Base-by-base conservation (phyloP, 1,139 yeast species). In the Lodderomyces jiufengensis region DNA sequence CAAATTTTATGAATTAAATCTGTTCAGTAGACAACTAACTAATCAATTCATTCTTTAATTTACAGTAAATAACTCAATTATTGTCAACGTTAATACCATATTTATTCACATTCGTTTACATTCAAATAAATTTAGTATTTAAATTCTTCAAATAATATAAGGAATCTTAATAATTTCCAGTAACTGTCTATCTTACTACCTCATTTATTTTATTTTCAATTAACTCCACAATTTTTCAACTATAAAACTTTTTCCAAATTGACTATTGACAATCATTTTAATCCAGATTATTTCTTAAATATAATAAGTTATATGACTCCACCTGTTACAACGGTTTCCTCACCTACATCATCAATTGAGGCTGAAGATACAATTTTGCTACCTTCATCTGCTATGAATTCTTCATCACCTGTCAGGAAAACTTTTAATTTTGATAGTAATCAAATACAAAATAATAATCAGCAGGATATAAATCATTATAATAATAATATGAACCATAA, bases 331-430 rank as follows among this genome's bases (percentile, higher is more conserved):
- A 18, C 39, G 2, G 26, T 39, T 18, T 14, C 41, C 10, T 39
- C 41, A 20, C 33, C 39, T 13, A 31, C 42, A 13, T 32, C 41
- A 9, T 41, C 46, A n/a, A 49, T 47, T 20, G 59, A 53, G 36
- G 47, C 54, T n/a, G 60, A 55, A 31, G 60, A 56, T 31, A 51
- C 59, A 25, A 51, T 54, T 31, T 47, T 44, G 34, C 42, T 54
- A 42, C 52, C 49, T 35, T 40, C 49, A 15, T 53, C 58, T 12
- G 42, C 51, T 26, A 38, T 49, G 4, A 45, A 51, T 24, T 42
- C 56, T 5, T 38, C 52, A 8, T 47, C 54, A 12, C 43, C 41
- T 16, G 39, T 41, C 6, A 33, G 31, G 24, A 18, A 18, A 18
- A 18, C 20, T 18, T 18, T 18, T 18, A 18, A 18, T 18, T 18